Base-by-base conservation (phyloP, 495 filamentous ascomycete species). In the Penicillium manginii region DNA sequence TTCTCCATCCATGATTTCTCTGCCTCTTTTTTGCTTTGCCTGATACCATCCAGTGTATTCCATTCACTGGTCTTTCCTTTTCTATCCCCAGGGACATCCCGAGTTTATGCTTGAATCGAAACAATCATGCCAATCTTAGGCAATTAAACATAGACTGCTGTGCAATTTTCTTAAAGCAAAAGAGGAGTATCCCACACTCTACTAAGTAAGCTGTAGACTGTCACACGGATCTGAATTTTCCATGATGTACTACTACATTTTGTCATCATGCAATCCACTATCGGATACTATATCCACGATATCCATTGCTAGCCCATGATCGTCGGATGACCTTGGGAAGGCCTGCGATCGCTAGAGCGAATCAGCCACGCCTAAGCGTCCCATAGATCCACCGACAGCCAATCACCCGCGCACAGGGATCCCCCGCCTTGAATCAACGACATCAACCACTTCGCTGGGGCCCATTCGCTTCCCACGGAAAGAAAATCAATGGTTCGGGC, bases 351-450 rank as follows among this genome's bases (percentile, higher is more conserved):
- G 3, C 26, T 8, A 29, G 26, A 17, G 18, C 42, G 42, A 45
- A 45, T 45, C 18, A 45, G 15, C 22, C 45, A 21, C 21, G 14
- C 26, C 12, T 32, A 31, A 18, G 17, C 11, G 15, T 23, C 45
- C 50, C 22, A 57, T 58, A 58, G 52, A 65, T 60, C 55, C 11
- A 52, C 50, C 17, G 59, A 32, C 15, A 66, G 42, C 65, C 60
- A 68, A 68, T 68, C 63, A 68, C 50, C 45, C 32, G 26, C 54
- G 37, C 43, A 50, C 55, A 29, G 10, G 39, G 39, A 14, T 37
- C 42, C 53, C 52, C 60, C 60, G 49, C 55, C 50, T 61, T 43
- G 37, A 52, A 65, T 57, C 57, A 60, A 56, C 54, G 39, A 52
- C 61, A 52, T 45, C 57, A 14, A 53, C 22, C 52, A 59, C 45